These are phyloP conservation scores for Aspergillus homomorphus DNA, from an alignment of 495 filamentous ascomycete genomes.

Conservation along the genomic window DNA sequence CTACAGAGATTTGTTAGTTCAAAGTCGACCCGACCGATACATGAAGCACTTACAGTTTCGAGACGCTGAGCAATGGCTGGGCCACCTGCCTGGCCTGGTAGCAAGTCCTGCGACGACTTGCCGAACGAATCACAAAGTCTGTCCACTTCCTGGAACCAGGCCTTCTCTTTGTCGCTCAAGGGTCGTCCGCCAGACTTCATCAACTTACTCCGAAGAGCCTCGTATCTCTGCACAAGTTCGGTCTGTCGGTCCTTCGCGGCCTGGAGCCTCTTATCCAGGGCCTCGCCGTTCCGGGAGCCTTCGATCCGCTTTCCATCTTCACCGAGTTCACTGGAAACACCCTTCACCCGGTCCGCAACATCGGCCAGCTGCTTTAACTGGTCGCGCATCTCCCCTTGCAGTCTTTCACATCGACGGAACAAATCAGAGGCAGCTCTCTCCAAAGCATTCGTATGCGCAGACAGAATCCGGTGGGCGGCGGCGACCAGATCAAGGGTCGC, in stretches of 20 bases:
- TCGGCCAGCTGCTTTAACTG: slow-evolving; percentile 69
- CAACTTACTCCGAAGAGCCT: slow-evolving; percentile 60
- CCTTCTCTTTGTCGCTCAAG: slow-evolving; percentile 70
- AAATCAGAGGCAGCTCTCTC: slow-evolving; percentile 75
- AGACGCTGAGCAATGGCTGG: slow-evolving; percentile 31
- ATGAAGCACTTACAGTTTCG: slow-evolving; percentile 38
- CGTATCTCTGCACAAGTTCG: slow-evolving; percentile 59
- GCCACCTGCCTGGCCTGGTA: slow-evolving; percentile 23
- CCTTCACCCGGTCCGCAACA: slow-evolving; percentile 62
- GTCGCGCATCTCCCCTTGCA: slow-evolving; percentile 66
- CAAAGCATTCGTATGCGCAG: slow-evolving; percentile 67
- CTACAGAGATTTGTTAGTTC: slow-evolving; percentile 26
- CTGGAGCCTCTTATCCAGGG: slow-evolving; percentile 59
- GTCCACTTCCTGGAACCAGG: slow-evolving; percentile 64
- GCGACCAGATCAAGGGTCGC: slow-evolving; percentile 73
- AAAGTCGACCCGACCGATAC: not conserved
- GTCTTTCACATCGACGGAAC: slow-evolving; percentile 70
- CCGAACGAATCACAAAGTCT: slow-evolving; percentile 39
- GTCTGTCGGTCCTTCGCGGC: slow-evolving; percentile 56
- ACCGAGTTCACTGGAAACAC: slow-evolving; percentile 58
- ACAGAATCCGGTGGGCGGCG: slow-evolving; percentile 71
- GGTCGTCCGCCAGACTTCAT: slow-evolving; percentile 55
- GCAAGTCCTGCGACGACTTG: slow-evolving; percentile 15
- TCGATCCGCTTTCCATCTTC: slow-evolving; percentile 44
- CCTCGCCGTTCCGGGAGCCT: slow-evolving; percentile 44